Evolutionary conservation across 2,329 filamentous ascomycete genomes (phyloP), one percentile per base, ranked within the genome.

Genomic region (Fusarium floridanum): DNA sequence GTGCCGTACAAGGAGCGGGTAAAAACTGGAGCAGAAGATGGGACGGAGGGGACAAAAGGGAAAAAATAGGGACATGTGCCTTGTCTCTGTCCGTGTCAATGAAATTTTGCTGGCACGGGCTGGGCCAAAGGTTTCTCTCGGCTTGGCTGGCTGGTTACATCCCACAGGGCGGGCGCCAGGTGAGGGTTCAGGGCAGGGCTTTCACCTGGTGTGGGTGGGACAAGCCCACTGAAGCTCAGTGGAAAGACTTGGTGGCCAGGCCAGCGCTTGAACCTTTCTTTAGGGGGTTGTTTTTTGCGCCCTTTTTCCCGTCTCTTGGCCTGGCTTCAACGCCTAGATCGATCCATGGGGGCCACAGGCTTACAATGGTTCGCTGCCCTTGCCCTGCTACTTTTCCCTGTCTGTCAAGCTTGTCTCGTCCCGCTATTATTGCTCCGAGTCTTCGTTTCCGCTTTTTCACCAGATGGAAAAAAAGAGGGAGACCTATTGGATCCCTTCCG

Each of bases 1-100:
- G 57, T 78, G 66, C 77, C 67, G 74, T 77, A 57, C 77, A 75
- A 76, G 75, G 77, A 77, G 77, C 77, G 77, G 77, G 74, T 79
- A 76, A 79, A 77, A 77, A 68, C 61, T 70, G 76, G 76, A 67
- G 70, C 61, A 61, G 37, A 62, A 68, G 76, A 63, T 68, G 57
- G 59, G 41, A 61, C 37, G 45, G 37, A 70, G 12, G 59, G 61
- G 41, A n/a, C 37, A 63, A 50, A 48, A 60, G 48, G 56, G 61
- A 20, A 29, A 32, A 72, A 70, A 65, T 68, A 69, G 64, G 63
- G 71, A 63, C 67, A 50, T 50, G 53, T 39, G 37, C 65, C 60
- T 57, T 56, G 24, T 61, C 56, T 48, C n/a, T 67, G 64, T 63
- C 57, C 48, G 59, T 66, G 61, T 71, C 70, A 66, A 67, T 74